Evolutionary conservation across 345 rosid genomes (phyloP).

Genomic region (Toxicodendron radicans): DNA sequence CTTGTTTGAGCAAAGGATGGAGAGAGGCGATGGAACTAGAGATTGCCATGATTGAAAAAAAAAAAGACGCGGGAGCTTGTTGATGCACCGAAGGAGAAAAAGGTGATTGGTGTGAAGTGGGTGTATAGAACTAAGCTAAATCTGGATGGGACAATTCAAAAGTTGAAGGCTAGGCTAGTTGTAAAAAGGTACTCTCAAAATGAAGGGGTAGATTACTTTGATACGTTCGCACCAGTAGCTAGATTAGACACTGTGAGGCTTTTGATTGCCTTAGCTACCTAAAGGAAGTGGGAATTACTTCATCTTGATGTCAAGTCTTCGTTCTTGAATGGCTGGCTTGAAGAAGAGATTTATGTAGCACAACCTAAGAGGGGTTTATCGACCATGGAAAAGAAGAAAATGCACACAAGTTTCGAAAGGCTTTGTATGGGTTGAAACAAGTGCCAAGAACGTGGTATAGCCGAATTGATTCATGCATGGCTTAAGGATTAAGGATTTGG

Average conservation of each 20-base stretch:
- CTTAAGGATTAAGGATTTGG: background rate
- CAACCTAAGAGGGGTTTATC: background rate
- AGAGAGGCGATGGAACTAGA: slow-evolving; percentile 3
- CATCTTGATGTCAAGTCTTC: background rate
- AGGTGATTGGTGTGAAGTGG: background rate
- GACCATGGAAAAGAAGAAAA: background rate
- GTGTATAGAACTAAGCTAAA: background rate
- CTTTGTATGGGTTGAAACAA: background rate
- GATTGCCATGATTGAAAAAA: background rate
- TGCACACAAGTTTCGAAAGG: background rate
- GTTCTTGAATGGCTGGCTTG: background rate
- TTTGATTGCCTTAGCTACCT: background rate
- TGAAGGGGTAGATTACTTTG: background rate
- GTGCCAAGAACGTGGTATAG: background rate
- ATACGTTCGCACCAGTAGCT: background rate
- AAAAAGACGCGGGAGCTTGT: background rate
- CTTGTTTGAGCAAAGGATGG: background rate
- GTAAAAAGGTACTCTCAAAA: background rate
- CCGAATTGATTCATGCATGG: background rate
- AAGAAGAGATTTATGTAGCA: background rate
- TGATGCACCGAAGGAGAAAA: background rate
- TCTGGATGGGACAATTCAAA: background rate
- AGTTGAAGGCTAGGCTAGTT: background rate
- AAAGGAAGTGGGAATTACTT: too few relatives aligned
- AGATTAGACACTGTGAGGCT: background rate